A percentile compares a stretch with the other conserved stretches of the same genome.
phyloP scores from a whole-genome alignment of 345 rosid species.

The Brassica cretica region DNA sequence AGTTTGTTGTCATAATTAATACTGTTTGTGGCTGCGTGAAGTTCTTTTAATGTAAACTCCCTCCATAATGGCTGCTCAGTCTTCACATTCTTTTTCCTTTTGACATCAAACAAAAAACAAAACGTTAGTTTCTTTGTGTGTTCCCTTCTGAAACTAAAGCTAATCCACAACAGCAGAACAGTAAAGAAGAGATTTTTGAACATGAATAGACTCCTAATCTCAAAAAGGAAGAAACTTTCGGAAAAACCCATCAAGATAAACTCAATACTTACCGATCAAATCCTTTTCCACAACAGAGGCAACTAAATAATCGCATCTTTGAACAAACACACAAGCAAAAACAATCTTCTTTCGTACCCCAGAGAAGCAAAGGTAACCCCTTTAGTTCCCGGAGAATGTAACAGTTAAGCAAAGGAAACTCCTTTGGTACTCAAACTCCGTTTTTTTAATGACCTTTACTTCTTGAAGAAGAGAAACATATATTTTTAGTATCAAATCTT shows the following conservation, averaged over 20 bases:
- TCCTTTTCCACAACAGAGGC: conserved; percentile 64
- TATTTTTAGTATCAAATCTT: conserved; percentile 1
- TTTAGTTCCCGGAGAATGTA: conserved; percentile 31
- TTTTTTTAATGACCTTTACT: conserved; percentile 21
- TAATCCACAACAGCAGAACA: conserved; percentile 14
- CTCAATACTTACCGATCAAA: conserved; percentile 63
- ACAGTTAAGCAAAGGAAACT: conserved; percentile 27
- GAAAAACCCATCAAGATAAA: conserved; percentile 23
- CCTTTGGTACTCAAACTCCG: neutral
- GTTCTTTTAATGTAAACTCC: conserved; percentile 74
- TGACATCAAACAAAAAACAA: conserved; percentile 15
- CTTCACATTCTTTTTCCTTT: conserved; percentile 61
- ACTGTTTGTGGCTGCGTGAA: conserved; percentile 95
- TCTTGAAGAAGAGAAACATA: conserved; percentile 31
- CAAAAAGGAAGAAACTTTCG: conserved; percentile 1
- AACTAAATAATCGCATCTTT: conserved; percentile 61
- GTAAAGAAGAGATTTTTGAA: neutral
- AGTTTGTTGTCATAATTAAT: conserved; percentile 95
- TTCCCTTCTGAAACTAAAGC: conserved; percentile 8
- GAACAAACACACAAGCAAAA: conserved; percentile 16
- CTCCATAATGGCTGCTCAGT: conserved; percentile 73
- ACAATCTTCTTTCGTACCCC: neutral
- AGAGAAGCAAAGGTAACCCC: conserved; percentile 31
- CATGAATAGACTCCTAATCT: neutral
- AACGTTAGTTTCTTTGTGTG: neutral